Percentiles rank a stretch among this genome's conserved stretches.
Conservation (phyloP, 1,284 basidiomycete species). For the Cryptococcus floricola region DNA sequence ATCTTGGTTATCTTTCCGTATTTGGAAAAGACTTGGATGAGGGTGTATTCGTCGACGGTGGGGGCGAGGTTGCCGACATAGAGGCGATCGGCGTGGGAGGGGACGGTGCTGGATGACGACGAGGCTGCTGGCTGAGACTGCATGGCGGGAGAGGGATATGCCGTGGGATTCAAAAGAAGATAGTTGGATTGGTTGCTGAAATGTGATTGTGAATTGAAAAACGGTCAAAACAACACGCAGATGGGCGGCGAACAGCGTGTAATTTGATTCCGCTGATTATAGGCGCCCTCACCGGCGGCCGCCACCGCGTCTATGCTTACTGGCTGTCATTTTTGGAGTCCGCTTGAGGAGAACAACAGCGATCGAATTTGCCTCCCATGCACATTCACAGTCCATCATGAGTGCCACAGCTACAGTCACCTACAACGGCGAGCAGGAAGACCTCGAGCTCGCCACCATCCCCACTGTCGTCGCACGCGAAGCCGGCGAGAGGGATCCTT, state of each 20-base stretch:
- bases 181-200: no score
- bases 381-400: neutral
- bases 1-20: constrained; percentile 87
- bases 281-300: no score
- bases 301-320: no score
- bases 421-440: constrained; percentile 7
- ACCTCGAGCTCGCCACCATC: constrained; percentile 38
- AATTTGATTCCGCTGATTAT: no score
- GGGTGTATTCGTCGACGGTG: constrained; percentile 84
- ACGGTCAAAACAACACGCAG: no score
- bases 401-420: neutral
- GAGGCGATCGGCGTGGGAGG: constrained; percentile 55
- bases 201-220: no score
- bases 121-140: constrained; percentile 13
- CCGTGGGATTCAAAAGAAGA: no score
- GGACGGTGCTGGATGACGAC: constrained; percentile 1
- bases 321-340: no score
- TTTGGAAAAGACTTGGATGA: constrained; percentile 84
- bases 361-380: no score
- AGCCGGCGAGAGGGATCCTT: constrained; percentile 49
- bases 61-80: constrained; percentile 89
- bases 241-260: no score
- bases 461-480: constrained; percentile 34
- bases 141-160: neutral
- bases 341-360: no score